phyloP scores from a whole-genome alignment of 768 basidiomycete genomes.

The Trichaptum fuscoviolaceum region DNA sequence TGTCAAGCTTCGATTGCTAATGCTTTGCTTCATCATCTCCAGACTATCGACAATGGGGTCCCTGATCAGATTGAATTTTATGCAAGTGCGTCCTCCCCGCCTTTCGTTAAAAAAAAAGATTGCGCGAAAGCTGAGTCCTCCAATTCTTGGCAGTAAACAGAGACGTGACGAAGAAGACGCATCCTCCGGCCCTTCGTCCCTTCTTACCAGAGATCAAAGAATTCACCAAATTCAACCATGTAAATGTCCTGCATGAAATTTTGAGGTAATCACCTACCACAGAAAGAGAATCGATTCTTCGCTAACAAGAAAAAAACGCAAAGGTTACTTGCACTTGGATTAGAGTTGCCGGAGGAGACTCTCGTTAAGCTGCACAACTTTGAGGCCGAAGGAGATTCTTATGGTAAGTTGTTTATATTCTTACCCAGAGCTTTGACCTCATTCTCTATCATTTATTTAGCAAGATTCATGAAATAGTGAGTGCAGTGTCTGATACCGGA shows the following conservation, averaged over 20 bases:
- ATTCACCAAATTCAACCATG: conserved; percentile 47
- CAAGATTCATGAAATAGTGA: conserved; percentile 65
- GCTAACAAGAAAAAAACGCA: too few relatives aligned
- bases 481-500: conserved; percentile 13
- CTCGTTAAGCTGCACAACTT: conserved; percentile 44
- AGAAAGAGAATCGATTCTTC: neutral
- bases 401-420: neutral
- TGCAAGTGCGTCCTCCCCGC: conserved; percentile 37
- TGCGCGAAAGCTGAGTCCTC: conserved; percentile 1
- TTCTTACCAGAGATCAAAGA: conserved; percentile 47
- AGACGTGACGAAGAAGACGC: conserved; percentile 38
- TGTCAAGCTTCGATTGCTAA: neutral
- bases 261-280: conserved; percentile 28
- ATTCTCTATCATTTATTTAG: conserved; percentile 24
- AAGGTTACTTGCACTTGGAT: conserved; percentile 45
- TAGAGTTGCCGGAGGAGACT: conserved; percentile 50
- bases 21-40: neutral
- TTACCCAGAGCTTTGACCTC: neutral
- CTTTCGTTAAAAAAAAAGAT: too few relatives aligned
- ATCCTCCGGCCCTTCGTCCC: conserved; percentile 46
- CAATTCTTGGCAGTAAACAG: conserved; percentile 38
- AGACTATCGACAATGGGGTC: conserved; percentile 62
- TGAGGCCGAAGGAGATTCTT: conserved; percentile 20
- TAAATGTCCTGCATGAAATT: conserved; percentile 44
- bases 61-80: conserved; percentile 62